Evolutionary conservation across 352 stramenopile species (phyloP).

Genomic region (Hyaloperonospora brassicae): DNA sequence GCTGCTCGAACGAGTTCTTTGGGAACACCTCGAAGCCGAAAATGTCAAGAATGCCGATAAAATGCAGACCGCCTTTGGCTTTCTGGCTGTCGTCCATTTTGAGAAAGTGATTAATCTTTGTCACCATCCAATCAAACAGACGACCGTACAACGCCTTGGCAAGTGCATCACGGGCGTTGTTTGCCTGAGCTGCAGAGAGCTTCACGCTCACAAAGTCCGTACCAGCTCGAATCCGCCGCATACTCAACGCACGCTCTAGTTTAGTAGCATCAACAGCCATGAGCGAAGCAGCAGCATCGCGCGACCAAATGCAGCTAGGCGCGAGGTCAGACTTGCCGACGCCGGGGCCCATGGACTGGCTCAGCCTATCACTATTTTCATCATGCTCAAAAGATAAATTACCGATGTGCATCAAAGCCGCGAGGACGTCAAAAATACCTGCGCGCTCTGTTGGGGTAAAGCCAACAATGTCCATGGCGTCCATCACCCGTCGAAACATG

Average conservation of each 20-base stretch:
- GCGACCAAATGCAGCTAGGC: slow-evolving; percentile 57
- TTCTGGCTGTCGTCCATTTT: slow-evolving; percentile 73
- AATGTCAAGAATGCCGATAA: slow-evolving; percentile 89
- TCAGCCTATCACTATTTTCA: slow-evolving; percentile 45
- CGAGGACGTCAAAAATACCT: slow-evolving; percentile 76
- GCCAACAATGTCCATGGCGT: slow-evolving; percentile 77
- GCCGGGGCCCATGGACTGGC: slow-evolving; percentile 27
- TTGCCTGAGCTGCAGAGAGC: slow-evolving; percentile 71
- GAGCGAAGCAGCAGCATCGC: slow-evolving; percentile 58
- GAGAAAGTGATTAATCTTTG: slow-evolving; percentile 78
- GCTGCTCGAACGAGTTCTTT: slow-evolving; percentile 86
- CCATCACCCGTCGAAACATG: slow-evolving; percentile 74
- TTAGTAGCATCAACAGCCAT: slow-evolving; percentile 64
- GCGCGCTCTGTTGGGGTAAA: slow-evolving; percentile 66
- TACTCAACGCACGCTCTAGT: slow-evolving; percentile 65
- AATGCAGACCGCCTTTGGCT: slow-evolving; percentile 46
- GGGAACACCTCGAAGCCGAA: slow-evolving; percentile 91
- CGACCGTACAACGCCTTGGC: slow-evolving; percentile 83
- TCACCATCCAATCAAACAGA: slow-evolving; percentile 88
- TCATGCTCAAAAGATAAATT: slow-evolving; percentile 84
- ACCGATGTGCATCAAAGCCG: slow-evolving; percentile 84
- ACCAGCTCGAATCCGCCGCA: slow-evolving; percentile 71
- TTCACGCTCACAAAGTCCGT: slow-evolving; percentile 83
- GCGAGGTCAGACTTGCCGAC: slow-evolving; percentile 35
- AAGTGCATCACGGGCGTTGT: slow-evolving; percentile 74